phyloP scores from a whole-genome alignment of 2,329 filamentous ascomycete genomes.

The Bipolaris cookei region DNA sequence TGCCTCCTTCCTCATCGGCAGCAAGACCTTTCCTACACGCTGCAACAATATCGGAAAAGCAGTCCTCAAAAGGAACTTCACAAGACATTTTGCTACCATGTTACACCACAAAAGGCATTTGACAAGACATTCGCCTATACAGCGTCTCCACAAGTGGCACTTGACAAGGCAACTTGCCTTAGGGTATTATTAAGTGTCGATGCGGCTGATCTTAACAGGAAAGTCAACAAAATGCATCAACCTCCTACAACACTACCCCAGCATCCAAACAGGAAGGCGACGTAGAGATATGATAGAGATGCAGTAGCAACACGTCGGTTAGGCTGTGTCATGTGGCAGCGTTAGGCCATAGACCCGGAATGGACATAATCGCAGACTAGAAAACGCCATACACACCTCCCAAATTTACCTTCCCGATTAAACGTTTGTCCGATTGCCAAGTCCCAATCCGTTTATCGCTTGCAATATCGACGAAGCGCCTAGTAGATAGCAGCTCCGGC shows the following conservation, averaged over 20 bases:
- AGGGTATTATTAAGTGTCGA: constrained; percentile 16
- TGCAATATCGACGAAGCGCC: constrained; percentile 11
- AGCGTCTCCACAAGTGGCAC: neutral
- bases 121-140: constrained; percentile 14
- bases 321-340: constrained; percentile 10
- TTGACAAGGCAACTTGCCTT: neutral
- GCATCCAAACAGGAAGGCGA: constrained; percentile 31
- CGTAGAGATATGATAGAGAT: constrained; percentile 17
- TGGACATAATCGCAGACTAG: constrained; percentile 20
- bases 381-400: constrained; percentile 23
- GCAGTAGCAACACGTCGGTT: constrained; percentile 4
- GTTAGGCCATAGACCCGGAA: constrained; percentile 15
- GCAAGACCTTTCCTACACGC: constrained; percentile 8
- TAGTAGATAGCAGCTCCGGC: constrained; percentile 16
- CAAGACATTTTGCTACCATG: constrained; percentile 6
- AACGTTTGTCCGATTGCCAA: constrained; percentile 23
- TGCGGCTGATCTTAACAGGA: constrained; percentile 13
- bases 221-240: constrained; percentile 13
- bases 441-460: constrained; percentile 13
- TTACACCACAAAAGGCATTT: constrained; percentile 24
- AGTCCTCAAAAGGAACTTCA: constrained; percentile 16
- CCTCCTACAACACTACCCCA: constrained; percentile 12
- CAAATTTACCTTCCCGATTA: constrained; percentile 29
- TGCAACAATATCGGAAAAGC: constrained; percentile 17
- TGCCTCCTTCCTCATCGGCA: constrained; percentile 29